A percentile compares a stretch with the other conserved stretches of the same genome.
phyloP scores from a whole-genome alignment of 352 stramenopile genomes.

The Blastocystis sp. region DNA sequence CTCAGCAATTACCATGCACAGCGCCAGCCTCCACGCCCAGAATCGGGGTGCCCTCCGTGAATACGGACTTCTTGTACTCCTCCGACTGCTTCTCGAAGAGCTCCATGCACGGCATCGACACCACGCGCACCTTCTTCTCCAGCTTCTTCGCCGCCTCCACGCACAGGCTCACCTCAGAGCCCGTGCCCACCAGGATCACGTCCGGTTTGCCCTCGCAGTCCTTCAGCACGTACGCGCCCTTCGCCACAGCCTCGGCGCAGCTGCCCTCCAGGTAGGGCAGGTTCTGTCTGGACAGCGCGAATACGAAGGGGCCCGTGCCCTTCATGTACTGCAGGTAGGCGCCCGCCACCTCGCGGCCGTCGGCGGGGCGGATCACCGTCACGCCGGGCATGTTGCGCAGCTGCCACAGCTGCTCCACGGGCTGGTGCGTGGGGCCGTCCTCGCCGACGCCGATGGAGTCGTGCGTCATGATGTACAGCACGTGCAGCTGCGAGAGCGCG shows the following conservation, averaged over 20 bases:
- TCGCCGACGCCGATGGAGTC: constrained; percentile 98
- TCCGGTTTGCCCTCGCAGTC: constrained; percentile 73
- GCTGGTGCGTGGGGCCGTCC: constrained; percentile 97
- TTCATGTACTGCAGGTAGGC: constrained; percentile 81
- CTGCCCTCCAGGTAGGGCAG: constrained; percentile 85
- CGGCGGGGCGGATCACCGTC: constrained; percentile 90
- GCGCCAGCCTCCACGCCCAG: constrained; percentile 90
- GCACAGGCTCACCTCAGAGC: constrained; percentile 89
- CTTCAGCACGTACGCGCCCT: constrained; percentile 82
- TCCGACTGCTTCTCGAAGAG: constrained; percentile 90
- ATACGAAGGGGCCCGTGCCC: constrained; percentile 84
- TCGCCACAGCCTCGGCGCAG: constrained; percentile 82
- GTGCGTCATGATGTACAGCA: constrained; percentile 98
- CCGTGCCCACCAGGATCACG: constrained; percentile 82
- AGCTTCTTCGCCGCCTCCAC: constrained; percentile 88
- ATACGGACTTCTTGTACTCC: constrained; percentile 90
- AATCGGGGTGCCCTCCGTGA: constrained; percentile 87
- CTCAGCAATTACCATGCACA: constrained; percentile 83
- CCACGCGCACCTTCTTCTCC: constrained; percentile 84
- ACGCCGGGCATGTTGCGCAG: constrained; percentile 95
- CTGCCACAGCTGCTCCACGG: constrained; percentile 93
- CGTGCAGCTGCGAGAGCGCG: constrained; percentile 87
- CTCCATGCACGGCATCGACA: constrained; percentile 94
- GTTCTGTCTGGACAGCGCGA: constrained; percentile 86
- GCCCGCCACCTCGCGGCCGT: constrained; percentile 95